Conservation (phyloP, 495 filamentous ascomycete species). For the Aspergillus indologenus region DNA sequence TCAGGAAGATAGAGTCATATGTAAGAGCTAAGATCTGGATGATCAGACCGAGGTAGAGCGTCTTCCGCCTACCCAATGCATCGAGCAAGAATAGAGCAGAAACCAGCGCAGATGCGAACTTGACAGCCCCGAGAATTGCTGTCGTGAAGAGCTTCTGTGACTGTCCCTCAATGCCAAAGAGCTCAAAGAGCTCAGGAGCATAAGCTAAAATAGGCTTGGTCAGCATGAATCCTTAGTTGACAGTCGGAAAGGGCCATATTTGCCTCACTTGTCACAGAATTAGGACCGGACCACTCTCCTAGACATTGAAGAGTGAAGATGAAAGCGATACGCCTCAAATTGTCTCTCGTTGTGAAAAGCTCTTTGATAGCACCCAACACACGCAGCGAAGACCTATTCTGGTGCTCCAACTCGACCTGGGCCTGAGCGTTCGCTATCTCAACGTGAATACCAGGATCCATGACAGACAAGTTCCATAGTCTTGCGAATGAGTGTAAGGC, state of each 20-base stretch:
- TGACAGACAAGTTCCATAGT: constrained; percentile 46
- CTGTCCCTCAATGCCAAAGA: constrained; percentile 56
- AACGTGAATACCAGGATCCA: constrained; percentile 46
- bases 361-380: constrained; percentile 47
- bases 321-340: constrained; percentile 53
- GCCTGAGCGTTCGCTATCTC: constrained; percentile 51
- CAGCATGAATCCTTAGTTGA: neutral
- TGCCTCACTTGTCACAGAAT: constrained; percentile 39
- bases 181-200: constrained; percentile 56
- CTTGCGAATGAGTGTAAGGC: constrained; percentile 41
- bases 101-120: constrained; percentile 55
- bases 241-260: neutral
- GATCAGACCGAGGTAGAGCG: constrained; percentile 50
- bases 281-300: constrained; percentile 61
- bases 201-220: constrained; percentile 44
- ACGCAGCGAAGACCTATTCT: constrained; percentile 41
- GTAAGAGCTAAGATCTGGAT: constrained; percentile 54
- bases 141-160: constrained; percentile 58
- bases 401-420: constrained; percentile 48
- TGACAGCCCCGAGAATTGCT: constrained; percentile 61
- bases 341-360: constrained; percentile 47
- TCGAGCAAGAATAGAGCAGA: constrained; percentile 65
- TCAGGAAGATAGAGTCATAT: constrained; percentile 60
- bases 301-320: constrained; percentile 52
- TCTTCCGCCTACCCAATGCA: constrained; percentile 58